A percentile compares a stretch with the other conserved stretches of the same genome.
Conservation (phyloP, 371 early-diverging fungal genomes). For the Mucor ambiguus region DNA sequence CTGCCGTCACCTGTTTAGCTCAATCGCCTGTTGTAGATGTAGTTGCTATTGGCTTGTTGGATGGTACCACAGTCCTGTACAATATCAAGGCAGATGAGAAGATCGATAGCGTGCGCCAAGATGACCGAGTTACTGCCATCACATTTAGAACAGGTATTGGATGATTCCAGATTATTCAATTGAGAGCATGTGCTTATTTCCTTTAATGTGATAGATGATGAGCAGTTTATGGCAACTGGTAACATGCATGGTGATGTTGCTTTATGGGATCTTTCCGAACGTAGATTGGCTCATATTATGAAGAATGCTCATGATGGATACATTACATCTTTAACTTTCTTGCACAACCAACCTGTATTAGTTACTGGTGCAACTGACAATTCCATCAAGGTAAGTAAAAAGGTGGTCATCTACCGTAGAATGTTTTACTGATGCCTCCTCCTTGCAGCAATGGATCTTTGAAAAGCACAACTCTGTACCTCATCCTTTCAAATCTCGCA, state of each 20-base stretch:
- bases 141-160: conserved; percentile 81
- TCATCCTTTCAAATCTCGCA: conserved; percentile 76
- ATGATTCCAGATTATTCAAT: not conserved
- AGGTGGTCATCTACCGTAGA: not conserved
- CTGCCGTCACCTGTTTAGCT: conserved; percentile 75
- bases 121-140: conserved; percentile 85
- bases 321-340: conserved; percentile 76
- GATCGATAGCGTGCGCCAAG: conserved; percentile 80
- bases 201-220: conserved; percentile 57
- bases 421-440: not conserved
- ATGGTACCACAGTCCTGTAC: conserved; percentile 84
- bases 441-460: conserved; percentile 87
- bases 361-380: conserved; percentile 92
- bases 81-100: conserved; percentile 79
- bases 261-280: conserved; percentile 89
- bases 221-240: conserved; percentile 86
- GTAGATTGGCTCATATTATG: conserved; percentile 73
- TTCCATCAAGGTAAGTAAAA: conserved; percentile 70
- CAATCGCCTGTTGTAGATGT: conserved; percentile 95
- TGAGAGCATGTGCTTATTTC: not conserved
- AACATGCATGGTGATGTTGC: conserved; percentile 88
- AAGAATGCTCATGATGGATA: conserved; percentile 83
- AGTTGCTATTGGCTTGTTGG: conserved; percentile 85
- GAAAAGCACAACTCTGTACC: conserved; percentile 83
- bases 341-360: conserved; percentile 83